Conservation (phyloP, 78 protist genomes). For the Cavenderia fasciculata region DNA sequence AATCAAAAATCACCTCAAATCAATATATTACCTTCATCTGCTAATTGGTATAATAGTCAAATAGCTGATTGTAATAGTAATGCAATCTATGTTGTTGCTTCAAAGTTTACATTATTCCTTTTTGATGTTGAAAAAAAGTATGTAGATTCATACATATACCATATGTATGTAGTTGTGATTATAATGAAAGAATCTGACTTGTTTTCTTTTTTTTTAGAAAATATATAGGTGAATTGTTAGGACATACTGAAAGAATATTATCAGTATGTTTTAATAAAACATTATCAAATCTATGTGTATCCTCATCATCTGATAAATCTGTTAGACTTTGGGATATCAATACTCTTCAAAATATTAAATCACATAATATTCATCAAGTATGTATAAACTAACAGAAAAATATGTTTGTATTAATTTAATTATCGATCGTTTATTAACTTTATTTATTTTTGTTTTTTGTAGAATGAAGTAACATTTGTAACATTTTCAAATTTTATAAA, state of each 20-base stretch:
- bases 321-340: constrained; percentile 55
- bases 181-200: background rate
- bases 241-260: constrained; percentile 58
- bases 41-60: constrained; percentile 58
- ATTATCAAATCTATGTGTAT: background rate
- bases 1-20: too few relatives aligned
- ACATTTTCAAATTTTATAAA: background rate
- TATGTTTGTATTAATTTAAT: too few relatives aligned
- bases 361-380: constrained; percentile 30
- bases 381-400: too few relatives aligned
- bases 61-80: constrained; percentile 30
- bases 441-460: too few relatives aligned
- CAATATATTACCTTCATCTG: constrained; percentile 37
- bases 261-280: constrained; percentile 23
- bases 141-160: background rate
- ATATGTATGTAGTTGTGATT: background rate
- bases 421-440: too few relatives aligned
- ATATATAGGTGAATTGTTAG: constrained; percentile 58
- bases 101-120: constrained; percentile 8
- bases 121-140: constrained; percentile 46
- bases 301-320: constrained; percentile 47
- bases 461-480: constrained; percentile 24
- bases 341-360: background rate
- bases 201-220: constrained; percentile 4
- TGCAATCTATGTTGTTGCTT: constrained; percentile 49